Base-by-base conservation (phyloP, 768 basidiomycete species). In the Dendrothele bispora region DNA sequence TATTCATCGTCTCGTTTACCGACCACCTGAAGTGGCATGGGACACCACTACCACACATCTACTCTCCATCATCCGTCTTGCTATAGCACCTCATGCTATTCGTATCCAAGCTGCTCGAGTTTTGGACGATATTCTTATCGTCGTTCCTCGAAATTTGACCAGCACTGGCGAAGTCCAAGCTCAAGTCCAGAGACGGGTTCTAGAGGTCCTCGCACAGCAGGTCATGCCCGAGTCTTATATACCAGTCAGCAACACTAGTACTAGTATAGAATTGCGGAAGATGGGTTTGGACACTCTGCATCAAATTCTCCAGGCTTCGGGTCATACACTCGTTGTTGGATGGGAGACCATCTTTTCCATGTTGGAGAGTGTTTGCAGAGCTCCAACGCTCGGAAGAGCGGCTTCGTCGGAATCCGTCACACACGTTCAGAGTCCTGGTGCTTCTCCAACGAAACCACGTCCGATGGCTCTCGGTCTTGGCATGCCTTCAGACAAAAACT, bases 261-360 rank as follows among this genome's bases (percentile, higher is more conserved):
- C 73, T 2, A 77, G 65, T 39, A 82, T 92, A 15, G 95, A 98
- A 57, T 71, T 98, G 30, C 79, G 94, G 21, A 74, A 84, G 20
- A 88, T 94, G 82, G 95, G 93, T 0, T 71, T 95, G 43, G 91
- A 95, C 57, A 91, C 90, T 0, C 67, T 99, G 8, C 90, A 94
- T 54, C 82, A 89, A 55, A 94, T 99, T 44, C 71, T 99, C 8
- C 91, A 98, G 61, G 83, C 85, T 1, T 90, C 91, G 0, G 95
- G 91, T 1, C 93, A 98, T 64, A 93, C 92, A 0, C 74, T 99
- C 1, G 80, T 94, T 7, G 82, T 88, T 12, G 95, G 97, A 0
- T 99, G 95, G 95, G 86, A 88, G 55, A 87, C 77, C 0, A 92
- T 98, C 55, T 98, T 98, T 63, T 81, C 86, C 54, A 94, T 98